A percentile compares a stretch with the other conserved stretches of the same genome.
Evolutionary conservation across 2,329 filamentous ascomycete species (phyloP).

Genomic region (Phyllosticta ampelicida): DNA sequence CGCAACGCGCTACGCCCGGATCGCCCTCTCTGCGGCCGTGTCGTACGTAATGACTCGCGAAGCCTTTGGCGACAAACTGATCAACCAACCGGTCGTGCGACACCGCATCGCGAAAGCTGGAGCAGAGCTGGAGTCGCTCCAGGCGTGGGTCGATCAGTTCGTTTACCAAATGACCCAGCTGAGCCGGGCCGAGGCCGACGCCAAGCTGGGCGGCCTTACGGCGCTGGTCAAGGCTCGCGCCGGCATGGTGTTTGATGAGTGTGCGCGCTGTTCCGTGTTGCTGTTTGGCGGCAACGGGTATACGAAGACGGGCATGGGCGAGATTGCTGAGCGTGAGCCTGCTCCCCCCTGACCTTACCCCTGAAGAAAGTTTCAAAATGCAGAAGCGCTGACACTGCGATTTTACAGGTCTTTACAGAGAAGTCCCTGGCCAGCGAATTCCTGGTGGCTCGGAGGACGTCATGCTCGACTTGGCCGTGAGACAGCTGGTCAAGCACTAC

Average conservation of each 20-base stretch:
- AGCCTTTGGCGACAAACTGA: conserved; percentile 56
- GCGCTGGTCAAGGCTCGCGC: conserved; percentile 63
- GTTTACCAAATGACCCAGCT: conserved; percentile 57
- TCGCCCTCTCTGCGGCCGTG: conserved; percentile 49
- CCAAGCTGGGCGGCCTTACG: conserved; percentile 59
- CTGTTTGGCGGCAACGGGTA: conserved; percentile 67
- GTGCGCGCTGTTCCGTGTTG: conserved; percentile 56
- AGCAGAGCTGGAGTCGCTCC: conserved; percentile 56
- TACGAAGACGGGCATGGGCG: conserved; percentile 58
- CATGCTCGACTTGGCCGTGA: conserved; percentile 56
- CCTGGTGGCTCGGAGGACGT: conserved; percentile 65
- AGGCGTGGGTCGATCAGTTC: conserved; percentile 63
- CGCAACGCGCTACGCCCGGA: conserved; percentile 50
- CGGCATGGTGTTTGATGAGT: conserved; percentile 61
- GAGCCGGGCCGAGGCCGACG: conserved; percentile 47
- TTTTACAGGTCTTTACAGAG: conserved; percentile 47
- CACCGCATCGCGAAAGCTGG: conserved; percentile 62
- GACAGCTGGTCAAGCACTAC: conserved; percentile 62
- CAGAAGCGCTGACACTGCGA: neutral
- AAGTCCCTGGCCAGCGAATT: conserved; percentile 51
- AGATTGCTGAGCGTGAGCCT: conserved; percentile 58
- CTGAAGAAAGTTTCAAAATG: neutral
- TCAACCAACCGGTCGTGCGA: conserved; percentile 65
- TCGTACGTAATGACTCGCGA: conserved; percentile 55
- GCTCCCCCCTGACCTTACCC: neutral